A percentile compares a stretch with the other conserved stretches of the same genome.
These are phyloP conservation scores for California macrophylla DNA, from an alignment of 441 rosid genomes.

Conservation along the genomic window DNA sequence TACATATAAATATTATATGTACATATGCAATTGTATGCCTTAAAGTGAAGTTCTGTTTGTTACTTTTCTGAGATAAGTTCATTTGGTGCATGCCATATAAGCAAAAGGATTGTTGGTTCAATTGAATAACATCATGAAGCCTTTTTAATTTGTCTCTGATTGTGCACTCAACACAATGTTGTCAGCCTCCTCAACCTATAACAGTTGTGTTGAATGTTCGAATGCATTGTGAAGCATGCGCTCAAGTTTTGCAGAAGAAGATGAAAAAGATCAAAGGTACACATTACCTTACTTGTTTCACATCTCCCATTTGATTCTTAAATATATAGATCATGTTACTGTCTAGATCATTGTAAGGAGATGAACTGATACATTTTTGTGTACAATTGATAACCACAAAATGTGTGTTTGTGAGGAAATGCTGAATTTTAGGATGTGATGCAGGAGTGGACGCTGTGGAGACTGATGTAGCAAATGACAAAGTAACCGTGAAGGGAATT, in stretches of 20 bases:
- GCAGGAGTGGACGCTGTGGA: conserved; percentile 37
- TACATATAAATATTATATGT: not conserved
- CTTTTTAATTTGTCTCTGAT: not conserved
- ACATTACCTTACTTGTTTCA: not conserved
- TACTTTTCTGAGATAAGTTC: not conserved
- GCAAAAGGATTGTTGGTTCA: too few species aligned
- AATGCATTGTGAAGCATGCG: conserved; percentile 1
- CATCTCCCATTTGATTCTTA: not conserved
- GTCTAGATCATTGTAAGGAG: not conserved
- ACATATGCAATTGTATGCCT: not conserved
- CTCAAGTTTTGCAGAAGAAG: not conserved
- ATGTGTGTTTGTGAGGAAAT: not conserved
- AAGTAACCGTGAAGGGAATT: conserved; percentile 29
- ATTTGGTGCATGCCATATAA: not conserved
- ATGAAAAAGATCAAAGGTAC: not conserved
- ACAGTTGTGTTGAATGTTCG: conserved; percentile 3
- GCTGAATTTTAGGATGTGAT: not conserved
- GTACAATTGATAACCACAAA: not conserved
- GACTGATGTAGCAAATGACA: conserved; percentile 26
- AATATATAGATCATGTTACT: not conserved
- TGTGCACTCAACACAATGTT: not conserved
- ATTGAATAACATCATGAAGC: not conserved
- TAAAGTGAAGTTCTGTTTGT: not conserved
- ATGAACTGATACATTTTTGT: not conserved
- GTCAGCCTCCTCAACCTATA: conserved; percentile 1